Conservation (phyloP, 345 rosid species). For the Kandelia obovata region DNA sequence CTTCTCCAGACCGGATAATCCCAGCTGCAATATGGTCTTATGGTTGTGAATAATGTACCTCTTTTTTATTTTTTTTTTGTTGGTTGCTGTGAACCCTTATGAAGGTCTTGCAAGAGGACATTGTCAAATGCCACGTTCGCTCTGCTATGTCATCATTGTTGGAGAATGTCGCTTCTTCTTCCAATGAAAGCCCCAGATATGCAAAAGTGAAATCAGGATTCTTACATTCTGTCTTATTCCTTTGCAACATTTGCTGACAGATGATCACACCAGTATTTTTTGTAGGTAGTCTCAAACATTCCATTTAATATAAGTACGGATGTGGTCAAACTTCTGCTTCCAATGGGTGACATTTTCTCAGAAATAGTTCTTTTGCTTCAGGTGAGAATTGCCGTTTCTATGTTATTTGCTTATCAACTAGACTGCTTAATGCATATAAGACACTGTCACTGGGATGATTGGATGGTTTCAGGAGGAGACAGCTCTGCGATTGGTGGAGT, state of each 20-base stretch:
- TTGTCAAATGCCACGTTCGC: constrained; percentile 67
- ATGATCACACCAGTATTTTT: not conserved
- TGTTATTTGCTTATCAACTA: not conserved
- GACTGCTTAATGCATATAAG: too few species aligned
- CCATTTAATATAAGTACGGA: constrained; percentile 91
- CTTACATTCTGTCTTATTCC: not conserved
- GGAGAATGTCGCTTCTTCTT: constrained; percentile 27
- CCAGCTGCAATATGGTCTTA: too few species aligned
- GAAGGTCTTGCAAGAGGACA: constrained; percentile 86
- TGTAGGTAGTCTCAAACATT: constrained; percentile 81
- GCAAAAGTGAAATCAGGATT: constrained; percentile 54
- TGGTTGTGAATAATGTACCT: not conserved
- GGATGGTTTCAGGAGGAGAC: not conserved
- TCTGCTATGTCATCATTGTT: constrained; percentile 55
- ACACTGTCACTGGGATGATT: not conserved
- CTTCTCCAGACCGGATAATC: not conserved
- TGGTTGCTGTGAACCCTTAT: not conserved
- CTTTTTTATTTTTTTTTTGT: not conserved
- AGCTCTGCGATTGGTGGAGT: constrained; percentile 1
- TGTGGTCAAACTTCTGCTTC: constrained; percentile 77
- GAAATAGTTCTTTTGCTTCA: constrained; percentile 87
- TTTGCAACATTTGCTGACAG: not conserved
- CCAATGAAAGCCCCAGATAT: constrained; percentile 24
- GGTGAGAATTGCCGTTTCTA: constrained; percentile 32
- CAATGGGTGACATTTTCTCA: constrained; percentile 89